Evolutionary conservation across 495 filamentous ascomycete species (phyloP).

Genomic region (Xylaria sp.): DNA sequence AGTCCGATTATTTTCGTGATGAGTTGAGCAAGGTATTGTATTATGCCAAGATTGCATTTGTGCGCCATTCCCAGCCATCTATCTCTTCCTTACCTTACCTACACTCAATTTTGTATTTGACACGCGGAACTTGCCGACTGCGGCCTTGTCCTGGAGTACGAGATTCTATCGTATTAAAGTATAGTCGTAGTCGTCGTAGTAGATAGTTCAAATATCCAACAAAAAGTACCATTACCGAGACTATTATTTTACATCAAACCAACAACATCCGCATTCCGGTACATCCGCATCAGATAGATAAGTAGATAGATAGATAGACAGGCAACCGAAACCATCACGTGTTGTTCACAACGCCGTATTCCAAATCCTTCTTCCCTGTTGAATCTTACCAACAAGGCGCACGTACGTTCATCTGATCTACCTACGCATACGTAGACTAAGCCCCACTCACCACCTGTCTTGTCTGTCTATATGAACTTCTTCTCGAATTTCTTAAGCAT

Average conservation of each 20-base stretch:
- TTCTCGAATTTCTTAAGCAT: slow-evolving; percentile 92
- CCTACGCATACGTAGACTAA: neutral
- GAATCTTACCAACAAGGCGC: neutral
- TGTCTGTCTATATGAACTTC: slow-evolving; percentile 55
- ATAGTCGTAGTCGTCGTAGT: neutral
- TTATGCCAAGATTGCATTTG: neutral
- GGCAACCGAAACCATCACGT: neutral
- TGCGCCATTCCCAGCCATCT: neutral
- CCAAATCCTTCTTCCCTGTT: neutral
- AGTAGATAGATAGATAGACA: neutral
- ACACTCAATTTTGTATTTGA: neutral
- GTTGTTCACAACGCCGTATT: neutral
- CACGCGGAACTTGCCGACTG: neutral
- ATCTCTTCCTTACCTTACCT: neutral
- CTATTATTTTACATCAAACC: neutral
- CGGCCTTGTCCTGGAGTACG: neutral
- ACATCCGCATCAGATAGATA: neutral
- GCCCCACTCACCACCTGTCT: no score
- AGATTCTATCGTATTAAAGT: neutral
- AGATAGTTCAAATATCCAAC: neutral
- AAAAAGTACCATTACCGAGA: neutral
- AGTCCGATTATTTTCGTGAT: neutral
- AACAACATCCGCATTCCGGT: neutral
- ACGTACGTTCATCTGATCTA: neutral
- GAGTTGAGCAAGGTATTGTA: no score